Base-by-base conservation (phyloP, 2,329 filamentous ascomycete genomes). In the Dactylellina parvicollis region DNA sequence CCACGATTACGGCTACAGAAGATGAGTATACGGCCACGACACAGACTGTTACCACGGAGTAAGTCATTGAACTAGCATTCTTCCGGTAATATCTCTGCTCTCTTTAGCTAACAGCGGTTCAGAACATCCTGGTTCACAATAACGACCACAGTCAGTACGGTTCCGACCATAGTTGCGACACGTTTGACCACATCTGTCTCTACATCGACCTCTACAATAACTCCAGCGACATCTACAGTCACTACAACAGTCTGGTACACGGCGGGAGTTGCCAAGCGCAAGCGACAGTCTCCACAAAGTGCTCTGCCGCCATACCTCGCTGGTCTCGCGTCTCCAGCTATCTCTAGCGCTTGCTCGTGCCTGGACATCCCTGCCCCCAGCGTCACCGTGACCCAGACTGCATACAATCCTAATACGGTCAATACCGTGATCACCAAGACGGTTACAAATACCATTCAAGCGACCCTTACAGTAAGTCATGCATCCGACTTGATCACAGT, bases 171-270 rank as follows among this genome's bases (percentile, higher is more conserved):
- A 2, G 60, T 65, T 1, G 38, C 47, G n/a, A 65, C 49, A 5
- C 26, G 30, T 1, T 7, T 47, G 7, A 20, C 18, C 16, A 26
- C 38, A 12, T 47, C 18, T 5, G 18, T 24, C 2, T 34, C 28
- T 24, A 55, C 38, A 5, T 34, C 18, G 18, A 65, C 60, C 3
- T 38, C 16, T 2, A 55, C 36, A 4, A 26, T 65, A 5, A 65
- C 60, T 2, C 60, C 60, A 18, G 22, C 47, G 22, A 40, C 9
- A 1, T 28, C 46, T 7, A 55, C 49, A 8, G 22, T n/a, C 1
- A 55, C 47, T n/a, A 46, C 38, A 2, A 65, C 49, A 1, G 60
- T 20, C 3, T 65, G 60, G 60, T 65, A 65, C 18, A 65, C 60
- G 28, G 2, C 10, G 12, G 28, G 36, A 26, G 38, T 20, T 10